These are phyloP conservation scores for Basidiobolus meristosporus DNA, from an alignment of 371 early-diverging fungal genomes.

Conservation along the genomic window DNA sequence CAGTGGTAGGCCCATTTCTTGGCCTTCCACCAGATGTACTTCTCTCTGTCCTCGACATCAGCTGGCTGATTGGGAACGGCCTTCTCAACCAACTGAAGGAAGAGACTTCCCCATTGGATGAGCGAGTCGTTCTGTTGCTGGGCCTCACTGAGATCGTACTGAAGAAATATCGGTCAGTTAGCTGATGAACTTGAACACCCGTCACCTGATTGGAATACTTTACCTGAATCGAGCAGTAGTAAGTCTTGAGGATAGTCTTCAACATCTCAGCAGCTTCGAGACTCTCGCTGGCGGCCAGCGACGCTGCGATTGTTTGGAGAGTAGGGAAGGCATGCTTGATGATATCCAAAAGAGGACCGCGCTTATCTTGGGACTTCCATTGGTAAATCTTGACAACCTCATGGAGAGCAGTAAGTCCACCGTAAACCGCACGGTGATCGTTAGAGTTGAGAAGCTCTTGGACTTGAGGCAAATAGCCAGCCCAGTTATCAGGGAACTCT, in stretches of 20 bases:
- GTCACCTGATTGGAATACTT: background rate
- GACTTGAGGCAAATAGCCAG: slow-evolving; percentile 44
- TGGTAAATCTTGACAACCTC: slow-evolving; percentile 64
- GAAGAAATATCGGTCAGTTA: background rate
- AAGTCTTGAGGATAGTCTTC: slow-evolving; percentile 59
- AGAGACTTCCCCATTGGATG: slow-evolving; percentile 70
- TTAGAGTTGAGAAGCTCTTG: slow-evolving; percentile 35
- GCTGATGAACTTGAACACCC: background rate
- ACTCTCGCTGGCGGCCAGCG: slow-evolving; percentile 27
- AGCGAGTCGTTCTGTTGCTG: slow-evolving; percentile 45
- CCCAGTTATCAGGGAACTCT: slow-evolving; percentile 72
- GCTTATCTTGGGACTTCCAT: slow-evolving; percentile 18
- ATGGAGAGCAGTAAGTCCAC: slow-evolving; percentile 53
- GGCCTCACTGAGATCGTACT: slow-evolving; percentile 32
- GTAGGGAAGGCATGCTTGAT: slow-evolving; percentile 50
- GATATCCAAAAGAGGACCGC: slow-evolving; percentile 40
- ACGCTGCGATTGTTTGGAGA: slow-evolving; percentile 41
- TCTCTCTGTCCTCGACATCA: slow-evolving; percentile 47
- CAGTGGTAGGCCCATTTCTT: slow-evolving; percentile 86
- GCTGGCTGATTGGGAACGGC: slow-evolving; percentile 29
- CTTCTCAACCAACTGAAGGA: slow-evolving; percentile 57
- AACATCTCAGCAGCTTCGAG: slow-evolving; percentile 67
- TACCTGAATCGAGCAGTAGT: slow-evolving; percentile 45
- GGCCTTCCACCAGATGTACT: slow-evolving; percentile 71
- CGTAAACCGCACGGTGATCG: slow-evolving; percentile 37